phyloP scores from a whole-genome alignment of 106 monocot species.

The Phalaenopsis aphrodite region DNA sequence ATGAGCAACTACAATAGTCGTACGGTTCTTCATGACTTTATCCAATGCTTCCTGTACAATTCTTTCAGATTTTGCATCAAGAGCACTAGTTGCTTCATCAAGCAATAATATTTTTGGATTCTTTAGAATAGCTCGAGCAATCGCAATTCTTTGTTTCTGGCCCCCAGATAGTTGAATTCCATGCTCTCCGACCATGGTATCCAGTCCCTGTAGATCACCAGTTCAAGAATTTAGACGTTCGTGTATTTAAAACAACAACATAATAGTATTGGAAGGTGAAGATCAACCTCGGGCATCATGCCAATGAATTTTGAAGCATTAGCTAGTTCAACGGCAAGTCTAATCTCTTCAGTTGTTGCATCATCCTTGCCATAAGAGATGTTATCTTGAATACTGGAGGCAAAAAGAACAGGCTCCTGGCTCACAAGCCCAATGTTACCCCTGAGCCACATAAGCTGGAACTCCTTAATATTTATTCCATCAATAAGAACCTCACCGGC shows the following conservation, averaged over 20 bases:
- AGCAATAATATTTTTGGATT: constrained; percentile 1
- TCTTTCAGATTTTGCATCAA: constrained; percentile 1
- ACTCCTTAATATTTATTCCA: constrained; percentile 16
- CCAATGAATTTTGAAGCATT: constrained; percentile 9
- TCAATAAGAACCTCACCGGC: constrained; percentile 20
- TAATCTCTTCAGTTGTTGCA: constrained; percentile 18
- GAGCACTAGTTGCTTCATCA: constrained; percentile 3
- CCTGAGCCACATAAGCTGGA: constrained; percentile 17
- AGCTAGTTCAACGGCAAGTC: constrained; percentile 14
- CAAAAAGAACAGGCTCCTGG: constrained; percentile 21
- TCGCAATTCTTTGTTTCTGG: constrained; percentile 46
- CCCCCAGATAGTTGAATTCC: constrained; percentile 38
- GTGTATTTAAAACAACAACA: not conserved
- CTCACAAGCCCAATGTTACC: constrained; percentile 19
- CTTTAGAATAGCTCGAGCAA: constrained; percentile 33
- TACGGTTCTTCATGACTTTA: constrained; percentile 1
- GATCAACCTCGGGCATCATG: not conserved
- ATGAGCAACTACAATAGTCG: constrained; percentile 8
- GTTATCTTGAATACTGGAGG: constrained; percentile 15
- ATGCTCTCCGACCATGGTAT: constrained; percentile 3
- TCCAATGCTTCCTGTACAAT: constrained; percentile 2
- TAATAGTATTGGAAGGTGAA: not conserved
- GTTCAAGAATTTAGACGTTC: not conserved
- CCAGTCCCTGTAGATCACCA: not conserved
- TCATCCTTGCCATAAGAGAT: constrained; percentile 20